These are phyloP conservation scores for Phyllostachys edulis DNA, from an alignment of 176 grass and related monocot species.

Conservation along the genomic window DNA sequence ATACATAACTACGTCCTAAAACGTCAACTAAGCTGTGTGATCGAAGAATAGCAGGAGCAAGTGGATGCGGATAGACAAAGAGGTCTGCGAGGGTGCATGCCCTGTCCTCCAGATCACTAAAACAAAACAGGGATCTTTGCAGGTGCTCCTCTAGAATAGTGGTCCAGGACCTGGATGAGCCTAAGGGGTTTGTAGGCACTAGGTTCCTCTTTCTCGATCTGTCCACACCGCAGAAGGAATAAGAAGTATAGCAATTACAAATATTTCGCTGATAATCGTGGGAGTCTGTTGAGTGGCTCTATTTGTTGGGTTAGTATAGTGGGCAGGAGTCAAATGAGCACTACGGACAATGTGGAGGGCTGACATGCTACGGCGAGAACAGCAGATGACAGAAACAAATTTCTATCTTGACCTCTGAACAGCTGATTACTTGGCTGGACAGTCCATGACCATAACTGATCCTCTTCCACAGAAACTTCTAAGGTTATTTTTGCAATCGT, in stretches of 20 bases:
- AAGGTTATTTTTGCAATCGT: not conserved
- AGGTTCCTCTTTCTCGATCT: not conserved
- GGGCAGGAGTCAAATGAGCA: not conserved
- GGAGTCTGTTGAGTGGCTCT: not conserved
- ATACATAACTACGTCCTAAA: not conserved
- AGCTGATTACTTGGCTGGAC: not conserved
- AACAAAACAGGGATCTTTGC: not conserved
- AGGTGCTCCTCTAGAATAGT: slow-evolving; percentile 5
- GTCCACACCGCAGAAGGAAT: not conserved
- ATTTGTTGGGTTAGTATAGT: not conserved
- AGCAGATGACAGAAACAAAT: not conserved
- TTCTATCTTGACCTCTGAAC: not conserved
- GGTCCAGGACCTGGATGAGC: not conserved
- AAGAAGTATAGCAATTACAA: not conserved
- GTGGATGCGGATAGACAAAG: not conserved
- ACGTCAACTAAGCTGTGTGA: not conserved
- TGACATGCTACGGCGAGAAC: not conserved
- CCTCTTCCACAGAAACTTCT: not conserved
- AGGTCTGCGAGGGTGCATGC: not conserved
- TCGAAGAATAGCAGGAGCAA: not conserved
- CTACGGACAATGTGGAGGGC: not conserved
- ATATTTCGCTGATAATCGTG: not conserved
- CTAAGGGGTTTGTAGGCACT: not conserved
- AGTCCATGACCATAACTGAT: not conserved
- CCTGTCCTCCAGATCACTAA: not conserved